Evolutionary conservation across 2,329 filamentous ascomycete genomes (phyloP), one percentile per base, ranked within the genome.

Genomic region (Graphilbum ipis-grandicollis): DNA sequence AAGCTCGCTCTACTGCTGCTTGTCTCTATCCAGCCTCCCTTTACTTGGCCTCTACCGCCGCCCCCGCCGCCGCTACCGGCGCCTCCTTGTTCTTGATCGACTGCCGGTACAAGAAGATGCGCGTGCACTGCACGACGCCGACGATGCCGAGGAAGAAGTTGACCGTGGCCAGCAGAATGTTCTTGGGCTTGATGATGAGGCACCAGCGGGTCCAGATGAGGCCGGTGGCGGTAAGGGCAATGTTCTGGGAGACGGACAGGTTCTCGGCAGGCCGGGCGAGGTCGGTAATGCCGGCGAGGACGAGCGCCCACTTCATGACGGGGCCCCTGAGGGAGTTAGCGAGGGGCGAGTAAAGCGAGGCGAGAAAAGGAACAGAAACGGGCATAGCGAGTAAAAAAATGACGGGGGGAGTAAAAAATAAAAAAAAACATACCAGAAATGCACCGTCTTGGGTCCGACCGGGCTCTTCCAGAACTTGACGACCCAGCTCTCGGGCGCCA

Each of bases 131-230:
- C 46, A 83, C 69, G 41, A 82, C 63, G 50, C 90, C 90, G 44
- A 94, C 86, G 47, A 79, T 63, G 50, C 81, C 88, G 49, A 98
- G 79, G 70, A 94, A 92, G 72, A 94, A 94, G 73, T 98, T 98
- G 55, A 96, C 90, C 38, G 85, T 76, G 43, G 90, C 90, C 41
- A 98, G 76, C 78, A 94, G 79, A 52, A 85, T 63, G 68, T 98
- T 98, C 60, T 75, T 76, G 40, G 90, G 90, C 59, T 76, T 85
- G 62, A 98, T 98, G 58, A 98, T 80, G 55, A 96, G 69, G 68
- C 90, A 98, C 90, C 90, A 98, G 47, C 90, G 75, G 33, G 90
- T 98, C 90, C 90, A 98, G 69, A 98, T 98, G 46, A 80, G 61
- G 47, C 90, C 90, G 9, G 90, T 98, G 49, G 76, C 76, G 54